Percentiles rank a stretch among this genome's conserved stretches.
Conservation (phyloP, 208 protist species). For the Borovskyia barvae region DNA sequence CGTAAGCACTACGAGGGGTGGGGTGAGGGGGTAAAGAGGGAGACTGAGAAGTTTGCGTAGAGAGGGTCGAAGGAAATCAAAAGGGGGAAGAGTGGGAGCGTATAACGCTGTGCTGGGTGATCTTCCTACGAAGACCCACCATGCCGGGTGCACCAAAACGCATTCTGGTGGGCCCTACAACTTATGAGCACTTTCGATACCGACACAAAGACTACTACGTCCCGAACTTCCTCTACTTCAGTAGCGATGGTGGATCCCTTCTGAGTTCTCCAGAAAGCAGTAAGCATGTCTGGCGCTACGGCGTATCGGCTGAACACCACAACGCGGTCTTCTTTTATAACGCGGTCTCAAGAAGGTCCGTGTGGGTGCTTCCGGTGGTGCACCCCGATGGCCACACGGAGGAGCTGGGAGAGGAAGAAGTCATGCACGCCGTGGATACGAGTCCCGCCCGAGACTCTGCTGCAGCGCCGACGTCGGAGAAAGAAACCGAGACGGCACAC, state of each 20-base stretch:
- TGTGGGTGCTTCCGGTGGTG: slow-evolving; percentile 68
- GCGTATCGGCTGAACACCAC: slow-evolving; percentile 42
- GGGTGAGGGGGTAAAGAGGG: too few species aligned
- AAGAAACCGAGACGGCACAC: too few species aligned
- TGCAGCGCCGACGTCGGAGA: neutral
- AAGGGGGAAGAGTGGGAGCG: too few species aligned
- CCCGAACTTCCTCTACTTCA: slow-evolving; percentile 24
- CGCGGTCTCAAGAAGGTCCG: slow-evolving; percentile 19
- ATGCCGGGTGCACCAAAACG: slow-evolving; percentile 36
- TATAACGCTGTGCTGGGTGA: too few species aligned
- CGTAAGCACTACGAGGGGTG: too few species aligned
- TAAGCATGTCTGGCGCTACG: slow-evolving; percentile 52
- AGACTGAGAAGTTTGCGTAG: too few species aligned
- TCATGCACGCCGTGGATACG: slow-evolving; percentile 14
- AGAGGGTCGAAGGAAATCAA: too few species aligned
- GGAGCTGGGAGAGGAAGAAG: slow-evolving; percentile 21
- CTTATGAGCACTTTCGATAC: slow-evolving; percentile 43
- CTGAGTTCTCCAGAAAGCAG: slow-evolving; percentile 11
- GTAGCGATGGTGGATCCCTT: neutral
- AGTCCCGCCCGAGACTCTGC: neutral
- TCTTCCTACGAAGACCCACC: too few species aligned
- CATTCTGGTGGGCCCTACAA: slow-evolving; percentile 48
- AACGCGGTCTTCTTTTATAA: slow-evolving; percentile 75
- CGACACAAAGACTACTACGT: slow-evolving; percentile 51
- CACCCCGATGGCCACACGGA: slow-evolving; percentile 20